Evolutionary conservation across 2,329 filamentous ascomycete species (phyloP), one percentile per base, ranked within the genome.

Genomic region (Scolecobasidium constrictum): DNA sequence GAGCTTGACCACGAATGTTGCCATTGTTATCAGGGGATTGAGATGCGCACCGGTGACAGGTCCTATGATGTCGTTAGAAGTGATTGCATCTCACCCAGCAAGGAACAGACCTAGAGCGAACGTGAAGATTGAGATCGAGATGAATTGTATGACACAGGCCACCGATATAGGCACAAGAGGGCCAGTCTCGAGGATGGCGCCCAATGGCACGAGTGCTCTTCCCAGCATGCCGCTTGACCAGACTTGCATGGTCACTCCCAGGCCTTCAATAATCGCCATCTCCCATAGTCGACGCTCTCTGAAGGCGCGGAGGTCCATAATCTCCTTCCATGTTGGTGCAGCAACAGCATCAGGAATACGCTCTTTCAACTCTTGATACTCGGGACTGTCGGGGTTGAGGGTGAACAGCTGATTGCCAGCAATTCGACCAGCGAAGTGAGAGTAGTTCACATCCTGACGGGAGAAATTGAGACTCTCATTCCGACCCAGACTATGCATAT

Each of bases 331-430:
- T 18, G 26, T 41, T 6, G 43, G 22, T 12, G 38, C 16, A n/a
- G 34, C 23, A 15, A 21, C 26, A 18, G 43, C 43, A 28, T 45
- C 43, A n/a, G n/a, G n/a, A n/a, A n/a, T n/a, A n/a, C n/a, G n/a
- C n/a, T n/a, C n/a, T n/a, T n/a, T n/a, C n/a, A n/a, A n/a, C n/a
- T n/a, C n/a, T n/a, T n/a, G n/a, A n/a, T n/a, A n/a, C 13, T 48
- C 43, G 4, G 50, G 48, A 36, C 50, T 49, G 11, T 40, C 33
- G 23, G 47, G 45, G 9, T 45, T 39, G n/a, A 52, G 36, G 11
- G 49, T 48, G 34, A 47, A 49, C 15, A 47, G 46, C 15, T 52
- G 50, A 19, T 52, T 52, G 11, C 50, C 50, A 19, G 48, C 50
- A 11, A 52, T 40, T 12, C 50, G 46, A 15, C 48, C 50, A 16